phyloP scores from a whole-genome alignment of 139 green algal species.

The Tetraselmis striata region DNA sequence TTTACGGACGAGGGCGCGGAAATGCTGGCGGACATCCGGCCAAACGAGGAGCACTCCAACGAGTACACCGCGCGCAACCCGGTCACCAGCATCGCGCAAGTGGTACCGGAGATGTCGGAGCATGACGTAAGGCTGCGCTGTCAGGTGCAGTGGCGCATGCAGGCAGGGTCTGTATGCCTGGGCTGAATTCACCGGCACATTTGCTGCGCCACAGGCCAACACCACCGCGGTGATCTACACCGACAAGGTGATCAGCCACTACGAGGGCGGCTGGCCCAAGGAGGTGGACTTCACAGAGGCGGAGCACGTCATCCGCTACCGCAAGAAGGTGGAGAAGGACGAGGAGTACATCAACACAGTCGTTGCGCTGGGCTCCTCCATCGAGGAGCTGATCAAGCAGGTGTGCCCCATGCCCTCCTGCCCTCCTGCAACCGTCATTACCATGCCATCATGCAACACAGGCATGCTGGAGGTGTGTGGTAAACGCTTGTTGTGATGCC shows the following conservation, averaged over 20 bases:
- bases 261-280: slow-evolving; percentile 89
- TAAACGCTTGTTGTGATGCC: too few relatives aligned
- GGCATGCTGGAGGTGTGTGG: too few relatives aligned
- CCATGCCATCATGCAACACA: too few relatives aligned
- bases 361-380: slow-evolving; percentile 41
- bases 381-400: slow-evolving; percentile 74
- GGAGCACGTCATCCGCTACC: slow-evolving; percentile 76
- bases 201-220: slow-evolving; percentile 53
- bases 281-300: slow-evolving; percentile 85
- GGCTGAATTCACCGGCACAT: background rate
- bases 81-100: slow-evolving; percentile 59
- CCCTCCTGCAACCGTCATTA: too few relatives aligned
- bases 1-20: slow-evolving; percentile 76
- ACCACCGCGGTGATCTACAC: slow-evolving; percentile 62
- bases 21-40: slow-evolving; percentile 80
- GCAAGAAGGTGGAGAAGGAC: slow-evolving; percentile 83
- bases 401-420: background rate
- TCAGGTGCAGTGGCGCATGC: background rate
- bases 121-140: slow-evolving; percentile 44
- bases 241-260: slow-evolving; percentile 73
- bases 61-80: slow-evolving; percentile 67
- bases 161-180: background rate
- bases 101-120: slow-evolving; percentile 75
- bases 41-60: slow-evolving; percentile 72
- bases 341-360: slow-evolving; percentile 89